These are phyloP conservation scores for Didymella segeticola DNA, from an alignment of 2,329 filamentous ascomycete genomes.

Conservation along the genomic window DNA sequence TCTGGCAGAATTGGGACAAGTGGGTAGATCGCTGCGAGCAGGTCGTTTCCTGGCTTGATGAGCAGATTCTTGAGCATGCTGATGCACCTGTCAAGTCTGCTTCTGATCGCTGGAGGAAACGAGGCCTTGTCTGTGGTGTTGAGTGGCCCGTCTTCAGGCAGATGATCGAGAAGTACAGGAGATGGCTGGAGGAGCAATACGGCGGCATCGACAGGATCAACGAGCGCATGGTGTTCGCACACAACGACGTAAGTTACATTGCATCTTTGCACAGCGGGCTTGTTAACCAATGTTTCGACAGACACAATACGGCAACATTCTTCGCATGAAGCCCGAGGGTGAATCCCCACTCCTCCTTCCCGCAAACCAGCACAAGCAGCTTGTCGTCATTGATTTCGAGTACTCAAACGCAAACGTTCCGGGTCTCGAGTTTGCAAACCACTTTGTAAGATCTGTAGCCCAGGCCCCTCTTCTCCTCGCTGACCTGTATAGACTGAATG, in stretches of 20 bases:
- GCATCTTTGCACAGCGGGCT: too few relatives aligned
- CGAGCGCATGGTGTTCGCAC: conserved; percentile 86
- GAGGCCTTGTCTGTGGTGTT: conserved; percentile 81
- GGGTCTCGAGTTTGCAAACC: conserved; percentile 93
- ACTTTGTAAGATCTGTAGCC: conserved; percentile 69
- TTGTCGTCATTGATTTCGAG: conserved; percentile 98
- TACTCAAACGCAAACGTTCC: conserved; percentile 89
- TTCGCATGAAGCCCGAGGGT: conserved; percentile 72
- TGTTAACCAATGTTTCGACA: conserved; percentile 48
- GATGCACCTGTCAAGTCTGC: conserved; percentile 46
- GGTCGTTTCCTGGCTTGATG: conserved; percentile 64
- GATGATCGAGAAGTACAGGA: conserved; percentile 78
- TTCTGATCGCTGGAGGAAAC: conserved; percentile 67
- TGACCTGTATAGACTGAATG: conserved; percentile 71
- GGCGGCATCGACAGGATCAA: conserved; percentile 71
- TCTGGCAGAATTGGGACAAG: conserved; percentile 94
- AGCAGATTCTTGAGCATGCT: conserved; percentile 59
- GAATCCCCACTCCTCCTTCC: conserved; percentile 88
- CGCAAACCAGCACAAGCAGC: conserved; percentile 91
- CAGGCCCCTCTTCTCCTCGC: background rate
- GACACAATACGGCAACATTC: conserved; percentile 98
- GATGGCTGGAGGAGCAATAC: conserved; percentile 75
- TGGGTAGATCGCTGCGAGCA: conserved; percentile 77
- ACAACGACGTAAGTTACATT: conserved; percentile 80
- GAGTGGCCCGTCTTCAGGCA: conserved; percentile 80